Evolutionary conservation across 805 yeast genomes (phyloP), one percentile per base, ranked within the genome.

Genomic region (Myxozyma nipponensis): DNA sequence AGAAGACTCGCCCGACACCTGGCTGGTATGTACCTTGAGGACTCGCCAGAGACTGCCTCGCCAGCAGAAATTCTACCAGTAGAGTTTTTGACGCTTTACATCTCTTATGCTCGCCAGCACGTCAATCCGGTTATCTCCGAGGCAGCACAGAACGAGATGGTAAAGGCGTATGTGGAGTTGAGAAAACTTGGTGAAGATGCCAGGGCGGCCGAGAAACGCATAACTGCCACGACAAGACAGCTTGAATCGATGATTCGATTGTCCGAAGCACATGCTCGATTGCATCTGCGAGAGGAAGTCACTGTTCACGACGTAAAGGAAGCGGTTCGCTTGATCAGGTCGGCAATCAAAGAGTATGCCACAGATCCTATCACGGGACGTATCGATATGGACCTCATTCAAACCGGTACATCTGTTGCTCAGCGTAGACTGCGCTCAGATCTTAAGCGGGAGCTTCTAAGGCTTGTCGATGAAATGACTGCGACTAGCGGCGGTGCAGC

Each of bases 191-290:
- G 98, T 46, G 98, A 93, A 63, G 98, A 89, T 65, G 78, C 84
- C 4, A 75, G 96, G 51, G 73, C 89, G 1, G 75, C 88, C 10
- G 98, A 93, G 56, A 86, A 84, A 68, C 76, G 99, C 61, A 86
- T 93, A 59, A 93, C 99, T 0, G 99, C 99, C 3, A 93, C 99
- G 0, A 91, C 99, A 1, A 80, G 99, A 70, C 98, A 93, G 68
- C 74, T 93, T 50, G 98, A 93, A 69, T 83, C 95, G 46, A 87
- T 93, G 95, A 90, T 91, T 59, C 81, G 98, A 64, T 74, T 93
- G 45, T 70, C 95, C 0, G 98, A 93, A 70, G 98, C 98, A 0
- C 98, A 93, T 66, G 98, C 99, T 1, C 90, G 89, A 70, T 86
- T 93, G 95, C 81, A 96, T 61, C 74, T 93, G 26, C 77, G 91